Percentiles rank a stretch among this genome's conserved stretches.
phyloP scores from a whole-genome alignment of 495 filamentous ascomycete genomes.

The Viridothelium virens region DNA sequence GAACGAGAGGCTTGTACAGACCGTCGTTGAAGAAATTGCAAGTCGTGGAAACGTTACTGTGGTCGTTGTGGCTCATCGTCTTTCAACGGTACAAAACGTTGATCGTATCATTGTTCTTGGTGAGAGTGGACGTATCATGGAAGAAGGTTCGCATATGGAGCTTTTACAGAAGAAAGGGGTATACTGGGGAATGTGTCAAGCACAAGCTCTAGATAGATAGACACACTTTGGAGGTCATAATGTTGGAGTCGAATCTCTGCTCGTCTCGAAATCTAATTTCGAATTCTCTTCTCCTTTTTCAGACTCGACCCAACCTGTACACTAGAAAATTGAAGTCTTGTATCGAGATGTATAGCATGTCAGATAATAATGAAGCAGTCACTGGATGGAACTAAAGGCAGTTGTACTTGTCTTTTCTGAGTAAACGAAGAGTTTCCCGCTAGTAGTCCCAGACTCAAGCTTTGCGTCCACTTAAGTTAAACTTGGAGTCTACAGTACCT shows the following conservation, averaged over 20 bases:
- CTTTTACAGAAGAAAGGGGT: slow-evolving; percentile 39
- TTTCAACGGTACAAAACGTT: slow-evolving; percentile 48
- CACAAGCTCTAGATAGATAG: slow-evolving; percentile 19
- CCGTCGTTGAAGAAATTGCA: slow-evolving; percentile 32
- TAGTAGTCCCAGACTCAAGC: no score
- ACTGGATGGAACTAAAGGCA: no score
- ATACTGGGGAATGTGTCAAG: slow-evolving; percentile 39
- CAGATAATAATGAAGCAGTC: no score
- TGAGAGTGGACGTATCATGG: slow-evolving; percentile 38
- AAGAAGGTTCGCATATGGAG: slow-evolving; percentile 44
- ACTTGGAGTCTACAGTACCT: no score
- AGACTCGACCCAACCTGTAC: no score
- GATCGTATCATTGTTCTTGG: slow-evolving; percentile 48
- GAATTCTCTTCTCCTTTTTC: no score
- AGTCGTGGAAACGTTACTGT: slow-evolving; percentile 31
- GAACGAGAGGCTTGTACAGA: slow-evolving; percentile 44
- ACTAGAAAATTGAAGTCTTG: no score
- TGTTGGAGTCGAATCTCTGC: not conserved
- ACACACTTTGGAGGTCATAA: not conserved
- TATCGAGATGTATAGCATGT: no score
- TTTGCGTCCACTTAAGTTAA: no score
- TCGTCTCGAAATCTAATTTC: not conserved
- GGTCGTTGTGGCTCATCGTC: slow-evolving; percentile 48
- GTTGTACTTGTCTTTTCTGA: no score
- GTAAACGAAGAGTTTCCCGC: no score